Evolutionary conservation across 148 eudicot species (phyloP), one percentile per base, ranked within the genome.

Genomic region (Chenopodium suecicum): DNA sequence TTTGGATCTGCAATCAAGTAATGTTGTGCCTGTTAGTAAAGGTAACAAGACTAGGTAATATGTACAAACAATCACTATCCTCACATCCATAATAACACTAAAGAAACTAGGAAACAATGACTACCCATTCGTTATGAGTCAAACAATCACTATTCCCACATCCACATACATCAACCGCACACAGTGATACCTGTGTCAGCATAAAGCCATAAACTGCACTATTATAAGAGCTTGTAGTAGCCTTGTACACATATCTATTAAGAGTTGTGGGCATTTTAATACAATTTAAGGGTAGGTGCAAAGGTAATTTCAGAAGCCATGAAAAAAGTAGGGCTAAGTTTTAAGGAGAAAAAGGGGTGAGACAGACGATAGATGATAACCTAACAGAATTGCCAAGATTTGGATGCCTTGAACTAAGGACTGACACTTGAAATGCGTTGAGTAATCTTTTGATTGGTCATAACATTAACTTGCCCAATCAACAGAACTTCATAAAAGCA

Each of bases 1-100:
- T 88, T 75, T 91, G 94, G 68, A 91, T 88, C 94, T 89, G 90
- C 78, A 82, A 81, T n/a, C 27, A 31, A 65, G 65, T 58, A 72
- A 70, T n/a, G 14, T 27, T 27, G 29, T 27, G 29, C 29, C 14
- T 44, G 31, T 72, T 22, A 9, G n/a, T 22, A 71, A 44, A 71
- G 56, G n/a, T 44, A 72, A n/a, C 77, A 74, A 48, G 37, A n/a
- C 3, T 4, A 13, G 20, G 62, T 56, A 56, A 48, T 8, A 8
- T 41, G 14, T 41, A n/a, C 19, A 34, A 69, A 7, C 3, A 34
- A 69, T 9, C 41, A 1, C 23, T 6, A 41, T 41, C 9, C 12
- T 1, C 1, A 17, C 22, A 17, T 56, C 62, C 12, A 52, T 14
- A 56, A 56, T 56, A 3, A 16, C 22, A 4, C 17, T 7, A 17